Evolutionary conservation across 2,329 filamentous ascomycete genomes (phyloP).

Genomic region (Penicillium sp.): DNA sequence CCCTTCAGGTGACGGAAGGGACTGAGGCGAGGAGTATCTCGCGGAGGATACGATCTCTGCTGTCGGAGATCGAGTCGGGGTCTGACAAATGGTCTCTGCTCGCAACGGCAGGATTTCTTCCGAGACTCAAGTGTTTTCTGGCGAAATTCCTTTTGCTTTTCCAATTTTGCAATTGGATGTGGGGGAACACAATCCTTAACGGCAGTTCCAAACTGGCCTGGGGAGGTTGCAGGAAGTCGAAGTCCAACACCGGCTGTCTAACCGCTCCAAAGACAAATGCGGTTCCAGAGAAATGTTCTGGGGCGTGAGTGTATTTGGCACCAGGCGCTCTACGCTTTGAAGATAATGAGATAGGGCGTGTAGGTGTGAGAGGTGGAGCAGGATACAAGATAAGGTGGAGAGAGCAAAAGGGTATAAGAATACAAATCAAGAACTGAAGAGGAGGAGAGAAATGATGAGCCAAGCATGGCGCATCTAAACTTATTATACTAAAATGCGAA

Average conservation of each 20-base stretch:
- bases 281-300: conserved; percentile 24
- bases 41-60: not conserved
- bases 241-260: conserved; percentile 9
- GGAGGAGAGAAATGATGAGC: conserved; percentile 5
- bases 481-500: conserved; percentile 21
- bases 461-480: conserved; percentile 14
- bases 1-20: not conserved
- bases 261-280: conserved; percentile 15
- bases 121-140: conserved; percentile 4
- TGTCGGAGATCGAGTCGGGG: not conserved
- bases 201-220: conserved; percentile 31
- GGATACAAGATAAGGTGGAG: conserved; percentile 6
- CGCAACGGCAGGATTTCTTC: not conserved
- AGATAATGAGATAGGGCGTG: conserved; percentile 1
- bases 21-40: not conserved
- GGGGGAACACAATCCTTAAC: conserved; percentile 26
- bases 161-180: conserved; percentile 17
- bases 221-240: conserved; percentile 21
- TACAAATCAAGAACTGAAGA: conserved; percentile 2
- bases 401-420: not conserved
- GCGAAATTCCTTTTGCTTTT: conserved; percentile 2
- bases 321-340: conserved; percentile 3
- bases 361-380: not conserved
- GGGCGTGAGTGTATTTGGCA: not conserved
- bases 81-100: not conserved